Percentiles rank a stretch among this genome's conserved stretches.
Conservation (phyloP, 495 filamentous ascomycete species). For the Talaromyces liani region DNA sequence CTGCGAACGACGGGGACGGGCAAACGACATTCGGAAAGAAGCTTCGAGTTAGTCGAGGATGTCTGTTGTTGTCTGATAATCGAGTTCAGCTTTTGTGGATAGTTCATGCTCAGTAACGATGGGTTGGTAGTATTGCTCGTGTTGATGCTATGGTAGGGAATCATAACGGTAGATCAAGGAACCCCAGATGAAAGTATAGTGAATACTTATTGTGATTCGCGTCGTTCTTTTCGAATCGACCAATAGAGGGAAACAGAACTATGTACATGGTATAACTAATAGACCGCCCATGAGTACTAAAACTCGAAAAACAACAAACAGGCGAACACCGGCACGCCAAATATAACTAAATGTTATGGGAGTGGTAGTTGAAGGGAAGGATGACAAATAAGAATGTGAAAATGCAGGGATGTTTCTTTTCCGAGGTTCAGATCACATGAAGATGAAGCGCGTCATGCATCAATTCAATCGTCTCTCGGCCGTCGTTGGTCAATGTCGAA, state of each 20-base stretch:
- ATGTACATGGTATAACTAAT: background rate
- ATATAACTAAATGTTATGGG: background rate
- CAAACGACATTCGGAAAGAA: too few relatives aligned
- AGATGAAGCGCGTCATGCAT: background rate
- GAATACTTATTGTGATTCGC: background rate
- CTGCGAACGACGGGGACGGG: too few relatives aligned
- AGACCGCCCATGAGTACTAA: background rate
- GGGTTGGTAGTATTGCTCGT: background rate
- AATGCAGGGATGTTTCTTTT: background rate
- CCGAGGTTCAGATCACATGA: background rate
- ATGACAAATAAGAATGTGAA: constrained; percentile 1
- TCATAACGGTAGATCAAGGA: too few relatives aligned
- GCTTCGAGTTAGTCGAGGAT: too few relatives aligned
- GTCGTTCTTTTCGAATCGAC: background rate
- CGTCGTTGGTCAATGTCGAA: background rate
- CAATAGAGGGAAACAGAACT: background rate
- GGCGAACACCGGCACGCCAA: constrained; percentile 9
- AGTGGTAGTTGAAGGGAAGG: background rate
- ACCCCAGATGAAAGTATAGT: background rate
- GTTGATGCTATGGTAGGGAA: background rate
- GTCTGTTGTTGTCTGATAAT: too few relatives aligned
- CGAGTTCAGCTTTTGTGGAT: too few relatives aligned
- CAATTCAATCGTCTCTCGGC: background rate
- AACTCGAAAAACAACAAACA: background rate
- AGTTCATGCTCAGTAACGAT: too few relatives aligned